Percentiles rank a stretch among this genome's conserved stretches.
Conservation (phyloP, 1,284 basidiomycete species). For the Malassezia furfur region DNA sequence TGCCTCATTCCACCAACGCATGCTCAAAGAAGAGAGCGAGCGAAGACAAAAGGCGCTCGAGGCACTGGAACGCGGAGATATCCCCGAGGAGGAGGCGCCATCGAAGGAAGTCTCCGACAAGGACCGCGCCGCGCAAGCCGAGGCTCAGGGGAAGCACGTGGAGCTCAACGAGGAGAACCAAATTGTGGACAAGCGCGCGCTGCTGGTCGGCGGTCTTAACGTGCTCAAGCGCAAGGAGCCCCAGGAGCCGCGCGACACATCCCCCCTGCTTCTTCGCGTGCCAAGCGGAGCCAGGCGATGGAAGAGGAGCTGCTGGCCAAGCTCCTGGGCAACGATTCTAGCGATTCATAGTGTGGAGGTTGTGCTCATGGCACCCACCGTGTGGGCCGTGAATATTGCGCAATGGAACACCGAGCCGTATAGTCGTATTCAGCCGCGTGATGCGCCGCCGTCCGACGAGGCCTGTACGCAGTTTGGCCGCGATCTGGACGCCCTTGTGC, state of each 20-base stretch:
- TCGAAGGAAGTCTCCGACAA: slow-evolving; percentile 51
- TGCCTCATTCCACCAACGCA: slow-evolving; percentile 46
- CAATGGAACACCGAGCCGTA: slow-evolving; percentile 11
- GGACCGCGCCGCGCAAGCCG: slow-evolving; percentile 59
- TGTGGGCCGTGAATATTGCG: slow-evolving; percentile 32
- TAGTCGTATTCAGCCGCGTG: neutral
- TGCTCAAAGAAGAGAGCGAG: slow-evolving; percentile 32
- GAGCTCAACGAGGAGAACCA: slow-evolving; percentile 96
- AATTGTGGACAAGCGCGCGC: slow-evolving; percentile 87
- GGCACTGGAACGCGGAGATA: slow-evolving; percentile 3
- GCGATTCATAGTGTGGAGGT: slow-evolving; percentile 11
- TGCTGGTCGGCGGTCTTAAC: slow-evolving; percentile 84
- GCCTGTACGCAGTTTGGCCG: neutral
- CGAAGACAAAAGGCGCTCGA: slow-evolving; percentile 37
- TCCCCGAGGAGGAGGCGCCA: neutral
- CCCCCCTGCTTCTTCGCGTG: neutral
- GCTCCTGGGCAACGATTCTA: neutral
- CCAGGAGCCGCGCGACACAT: neutral
- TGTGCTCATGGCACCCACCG: slow-evolving; percentile 11
- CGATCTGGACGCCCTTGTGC: slow-evolving; percentile 12
- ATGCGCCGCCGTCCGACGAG: neutral
- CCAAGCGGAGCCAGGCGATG: slow-evolving; percentile 13
- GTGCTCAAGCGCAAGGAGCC: slow-evolving; percentile 49
- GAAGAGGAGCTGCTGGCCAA: slow-evolving; percentile 15
- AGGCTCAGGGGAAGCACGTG: slow-evolving; percentile 69